phyloP scores from a whole-genome alignment of 2,329 filamentous ascomycete genomes.

The Eutypella sp. region DNA sequence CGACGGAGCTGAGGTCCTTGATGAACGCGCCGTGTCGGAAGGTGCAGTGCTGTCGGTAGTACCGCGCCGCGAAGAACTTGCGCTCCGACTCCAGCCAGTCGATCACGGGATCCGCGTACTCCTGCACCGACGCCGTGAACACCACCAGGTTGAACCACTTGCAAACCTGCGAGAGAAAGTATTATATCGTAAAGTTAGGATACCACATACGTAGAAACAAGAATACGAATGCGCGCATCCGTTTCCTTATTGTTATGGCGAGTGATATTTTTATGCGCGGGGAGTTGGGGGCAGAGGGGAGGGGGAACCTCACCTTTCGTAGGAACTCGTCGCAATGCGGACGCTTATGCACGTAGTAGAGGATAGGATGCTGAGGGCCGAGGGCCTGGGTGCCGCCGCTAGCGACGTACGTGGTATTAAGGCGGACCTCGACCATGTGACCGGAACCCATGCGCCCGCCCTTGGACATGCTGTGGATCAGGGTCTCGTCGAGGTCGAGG shows the following conservation, averaged over 20 bases:
- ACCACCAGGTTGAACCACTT: slow-evolving; percentile 98
- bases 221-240: too few relatives aligned
- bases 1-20: slow-evolving; percentile 92
- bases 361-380: slow-evolving; percentile 87
- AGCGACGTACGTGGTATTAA: slow-evolving; percentile 67
- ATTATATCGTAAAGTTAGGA: too few relatives aligned
- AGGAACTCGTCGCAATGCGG: slow-evolving; percentile 96
- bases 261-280: too few relatives aligned
- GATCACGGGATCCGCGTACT: slow-evolving; percentile 97
- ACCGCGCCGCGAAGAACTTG: slow-evolving; percentile 90
- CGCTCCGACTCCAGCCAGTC: slow-evolving; percentile 97
- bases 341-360: slow-evolving; percentile 98
- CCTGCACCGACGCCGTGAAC: slow-evolving; percentile 95
- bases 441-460: slow-evolving; percentile 92
- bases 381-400: slow-evolving; percentile 61
- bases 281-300: too few relatives aligned
- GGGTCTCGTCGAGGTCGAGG: slow-evolving; percentile 90
- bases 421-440: slow-evolving; percentile 97
- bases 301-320: slow-evolving; percentile 60
- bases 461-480: slow-evolving; percentile 98
- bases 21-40: slow-evolving; percentile 94
- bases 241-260: too few relatives aligned
- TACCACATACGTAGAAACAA: too few relatives aligned
- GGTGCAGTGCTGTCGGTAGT: slow-evolving; percentile 96
- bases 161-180: slow-evolving; percentile 56